Percentiles rank a stretch among this genome's conserved stretches.
phyloP scores from a whole-genome alignment of 768 basidiomycete genomes.

The Termitomyces sp. region DNA sequence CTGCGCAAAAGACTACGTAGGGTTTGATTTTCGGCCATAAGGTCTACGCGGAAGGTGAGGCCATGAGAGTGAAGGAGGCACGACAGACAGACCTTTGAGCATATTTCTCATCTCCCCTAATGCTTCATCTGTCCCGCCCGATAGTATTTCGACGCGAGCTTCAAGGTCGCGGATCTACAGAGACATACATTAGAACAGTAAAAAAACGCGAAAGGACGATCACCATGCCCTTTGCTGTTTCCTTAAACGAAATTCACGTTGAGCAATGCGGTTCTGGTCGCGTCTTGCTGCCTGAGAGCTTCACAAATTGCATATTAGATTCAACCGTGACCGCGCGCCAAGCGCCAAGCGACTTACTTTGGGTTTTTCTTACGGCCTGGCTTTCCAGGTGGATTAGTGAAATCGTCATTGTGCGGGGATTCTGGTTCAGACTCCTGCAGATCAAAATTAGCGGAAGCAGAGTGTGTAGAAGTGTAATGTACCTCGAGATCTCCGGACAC shows the following conservation, averaged over 20 bases:
- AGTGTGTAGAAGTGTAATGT: conserved; percentile 7
- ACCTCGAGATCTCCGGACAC: conserved; percentile 59
- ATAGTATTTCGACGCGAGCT: conserved; percentile 91
- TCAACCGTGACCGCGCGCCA: background rate
- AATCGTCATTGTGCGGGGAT: conserved; percentile 36
- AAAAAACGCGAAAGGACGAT: background rate
- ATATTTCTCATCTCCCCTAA: conserved; percentile 79
- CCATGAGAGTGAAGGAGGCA: background rate
- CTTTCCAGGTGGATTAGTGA: conserved; percentile 41
- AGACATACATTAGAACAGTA: background rate
- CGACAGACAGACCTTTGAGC: conserved; percentile 51
- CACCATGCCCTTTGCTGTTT: conserved; percentile 77
- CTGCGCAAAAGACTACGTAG: conserved; percentile 74
- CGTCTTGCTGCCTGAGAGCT: conserved; percentile 86
- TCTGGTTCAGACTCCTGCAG: conserved; percentile 64
- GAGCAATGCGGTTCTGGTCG: conserved; percentile 89
- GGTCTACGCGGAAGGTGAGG: conserved; percentile 36
- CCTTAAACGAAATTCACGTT: conserved; percentile 86
- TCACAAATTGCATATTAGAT: conserved; percentile 8
- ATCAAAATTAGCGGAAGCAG: background rate
- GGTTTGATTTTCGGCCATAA: conserved; percentile 86
- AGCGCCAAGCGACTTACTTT: conserved; percentile 60
- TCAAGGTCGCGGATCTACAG: conserved; percentile 91
- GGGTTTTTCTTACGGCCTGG: conserved; percentile 89
- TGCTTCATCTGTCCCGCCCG: conserved; percentile 88